These are phyloP conservation scores for Candida sonorensis DNA, from an alignment of 805 yeast species.

Conservation along the genomic window DNA sequence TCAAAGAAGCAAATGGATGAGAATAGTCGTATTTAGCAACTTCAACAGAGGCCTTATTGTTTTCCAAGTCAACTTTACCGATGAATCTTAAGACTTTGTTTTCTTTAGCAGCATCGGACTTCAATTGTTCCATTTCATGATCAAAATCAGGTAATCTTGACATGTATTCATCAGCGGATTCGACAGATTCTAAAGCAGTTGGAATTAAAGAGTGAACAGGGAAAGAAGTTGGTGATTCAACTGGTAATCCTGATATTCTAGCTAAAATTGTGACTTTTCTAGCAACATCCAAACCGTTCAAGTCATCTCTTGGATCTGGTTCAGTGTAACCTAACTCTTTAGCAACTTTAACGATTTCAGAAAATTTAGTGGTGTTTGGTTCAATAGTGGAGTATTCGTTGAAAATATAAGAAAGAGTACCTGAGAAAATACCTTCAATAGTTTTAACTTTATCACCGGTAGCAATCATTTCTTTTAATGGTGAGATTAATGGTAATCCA, in stretches of 20 bases:
- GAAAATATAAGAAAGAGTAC: constrained; percentile 91
- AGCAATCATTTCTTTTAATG: constrained; percentile 77
- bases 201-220: constrained; percentile 94
- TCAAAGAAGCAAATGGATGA: constrained; percentile 93
- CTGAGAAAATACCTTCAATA: constrained; percentile 95
- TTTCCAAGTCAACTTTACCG: constrained; percentile 77
- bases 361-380: constrained; percentile 62
- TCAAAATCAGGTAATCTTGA: constrained; percentile 79
- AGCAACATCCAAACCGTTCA: constrained; percentile 97
- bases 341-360: constrained; percentile 85
- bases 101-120: constrained; percentile 74
- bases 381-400: constrained; percentile 79
- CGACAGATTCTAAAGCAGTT: constrained; percentile 65
- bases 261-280: constrained; percentile 96
- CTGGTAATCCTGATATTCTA: constrained; percentile 80
- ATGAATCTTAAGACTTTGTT: constrained; percentile 89
- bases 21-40: constrained; percentile 79
- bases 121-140: constrained; percentile 65
- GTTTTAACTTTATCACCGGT: constrained; percentile 92
- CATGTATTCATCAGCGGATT: constrained; percentile 73
- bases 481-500: constrained; percentile 88
- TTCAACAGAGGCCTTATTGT: constrained; percentile 72
- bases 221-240: constrained; percentile 85
- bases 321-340: constrained; percentile 93
- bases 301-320: constrained; percentile 99